Evolutionary conservation across 2,329 filamentous ascomycete species (phyloP), one percentile per base, ranked within the genome.

Genomic region (Diplodia mutila): DNA sequence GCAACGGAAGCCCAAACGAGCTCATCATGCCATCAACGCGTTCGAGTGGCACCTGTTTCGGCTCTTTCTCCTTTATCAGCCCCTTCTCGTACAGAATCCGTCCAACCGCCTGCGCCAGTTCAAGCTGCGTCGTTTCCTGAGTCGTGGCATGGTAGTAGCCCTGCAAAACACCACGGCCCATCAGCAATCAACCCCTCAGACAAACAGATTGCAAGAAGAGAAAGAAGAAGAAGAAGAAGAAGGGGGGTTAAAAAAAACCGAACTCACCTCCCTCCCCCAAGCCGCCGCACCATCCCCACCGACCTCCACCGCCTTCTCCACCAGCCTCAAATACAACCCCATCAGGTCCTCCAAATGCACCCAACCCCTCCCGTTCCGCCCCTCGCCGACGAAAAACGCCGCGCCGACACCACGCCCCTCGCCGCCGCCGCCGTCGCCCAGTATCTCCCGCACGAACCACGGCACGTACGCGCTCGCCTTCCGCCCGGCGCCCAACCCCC

Each of bases 111-210:
- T 71, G 67, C 2, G 87, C 80, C 7, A 90, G 74, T 18, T 91
- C 86, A 4, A 85, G 83, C 90, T 89, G 93, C 25, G 78, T 78
- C 74, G 89, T 86, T 64, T 85, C 79, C 1, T 87, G 89, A 70
- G 85, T 86, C 75, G 90, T 87, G 6, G 85, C 82, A 70, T 93
- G 87, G 79, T 88, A 92, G 71, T 93, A 93, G 16, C 83, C 89
- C 48, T 85, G 76, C 2, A 11, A 23, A 32, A 32, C 6, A 79
- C 80, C 70, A 75, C 68, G 23, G n/a, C 11, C 8, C 6, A 61
- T 21, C 25, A 34, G 25, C 57, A 7, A 29, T 1, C 14, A 21
- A 2, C 8, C 6, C 34, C 11, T 21, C 7, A 12, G 21, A 46
- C 4, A 4, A 16, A 27, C 16, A 21, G 9, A 53, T 37, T 2